phyloP scores from a whole-genome alignment of 495 filamentous ascomycete species.

The Aspergillus mulundensis region DNA sequence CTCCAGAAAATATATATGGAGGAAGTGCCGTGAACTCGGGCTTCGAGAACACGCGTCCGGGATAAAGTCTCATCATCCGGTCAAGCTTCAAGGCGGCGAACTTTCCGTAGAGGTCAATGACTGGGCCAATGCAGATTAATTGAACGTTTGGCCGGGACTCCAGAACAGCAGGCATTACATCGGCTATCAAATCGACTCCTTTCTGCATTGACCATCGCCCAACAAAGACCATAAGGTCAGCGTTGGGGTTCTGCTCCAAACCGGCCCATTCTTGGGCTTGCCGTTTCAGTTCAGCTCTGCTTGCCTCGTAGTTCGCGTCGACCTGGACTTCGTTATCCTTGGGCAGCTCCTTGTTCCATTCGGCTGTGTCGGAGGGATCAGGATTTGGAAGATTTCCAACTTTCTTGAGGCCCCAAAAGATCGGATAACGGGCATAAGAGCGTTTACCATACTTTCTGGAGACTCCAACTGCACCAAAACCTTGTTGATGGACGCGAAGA shows the following conservation, averaged over 20 bases:
- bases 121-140: slow-evolving; percentile 66
- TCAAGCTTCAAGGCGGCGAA: slow-evolving; percentile 73
- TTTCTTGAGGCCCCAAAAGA: slow-evolving; percentile 71
- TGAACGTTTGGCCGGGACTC: slow-evolving; percentile 64
- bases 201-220: slow-evolving; percentile 79
- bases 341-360: slow-evolving; percentile 56
- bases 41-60: slow-evolving; percentile 71
- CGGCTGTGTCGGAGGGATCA: slow-evolving; percentile 69
- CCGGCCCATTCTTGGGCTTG: slow-evolving; percentile 79
- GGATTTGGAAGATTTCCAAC: slow-evolving; percentile 71
- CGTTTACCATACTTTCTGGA: slow-evolving; percentile 73
- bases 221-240: slow-evolving; percentile 74
- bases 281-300: slow-evolving; percentile 52
- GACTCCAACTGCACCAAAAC: slow-evolving; percentile 72
- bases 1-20: slow-evolving; percentile 72
- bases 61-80: slow-evolving; percentile 68
- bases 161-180: slow-evolving; percentile 69
- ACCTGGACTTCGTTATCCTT: slow-evolving; percentile 51
- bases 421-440: slow-evolving; percentile 70
- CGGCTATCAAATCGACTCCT: slow-evolving; percentile 73
- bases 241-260: slow-evolving; percentile 58
- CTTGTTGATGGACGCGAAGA: slow-evolving; percentile 68
- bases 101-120: slow-evolving; percentile 75
- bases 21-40: slow-evolving; percentile 74
- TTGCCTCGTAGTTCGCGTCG: slow-evolving; percentile 55